Percentiles rank a stretch among this genome's conserved stretches.
Evolutionary conservation across 2,329 filamentous ascomycete genomes (phyloP).

Genomic region (Sporothrix brasiliensis): DNA sequence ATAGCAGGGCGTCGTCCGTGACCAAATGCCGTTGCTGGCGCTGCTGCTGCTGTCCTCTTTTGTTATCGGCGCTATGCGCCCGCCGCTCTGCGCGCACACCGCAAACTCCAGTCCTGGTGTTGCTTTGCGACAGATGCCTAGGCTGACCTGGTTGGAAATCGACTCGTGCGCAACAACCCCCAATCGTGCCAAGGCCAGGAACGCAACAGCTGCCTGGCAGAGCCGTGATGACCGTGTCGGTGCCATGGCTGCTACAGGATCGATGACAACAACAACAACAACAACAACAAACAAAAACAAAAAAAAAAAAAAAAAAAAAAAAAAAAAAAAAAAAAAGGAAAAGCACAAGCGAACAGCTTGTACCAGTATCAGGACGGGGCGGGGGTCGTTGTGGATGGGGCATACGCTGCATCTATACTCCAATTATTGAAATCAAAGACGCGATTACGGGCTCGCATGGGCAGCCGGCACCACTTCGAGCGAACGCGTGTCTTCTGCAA

Average conservation of each 20-base stretch:
- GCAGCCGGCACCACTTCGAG: slow-evolving; percentile 5
- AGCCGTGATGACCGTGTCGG: slow-evolving; percentile 15
- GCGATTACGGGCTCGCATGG: not conserved
- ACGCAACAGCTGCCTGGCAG: not conserved
- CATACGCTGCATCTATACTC: not conserved
- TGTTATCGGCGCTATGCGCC: not conserved
- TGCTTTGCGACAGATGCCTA: slow-evolving; percentile 32
- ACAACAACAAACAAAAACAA: no score
- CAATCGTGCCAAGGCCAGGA: not conserved
- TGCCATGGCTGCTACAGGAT: slow-evolving; percentile 24
- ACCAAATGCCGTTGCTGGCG: slow-evolving; percentile 37
- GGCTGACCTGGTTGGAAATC: slow-evolving; percentile 28
- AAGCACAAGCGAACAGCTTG: not conserved
- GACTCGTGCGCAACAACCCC: slow-evolving; percentile 25
- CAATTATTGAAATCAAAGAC: not conserved
- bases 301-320: no score
- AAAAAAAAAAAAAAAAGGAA: not conserved
- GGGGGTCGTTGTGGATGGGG: not conserved
- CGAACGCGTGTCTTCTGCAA: slow-evolving; percentile 11
- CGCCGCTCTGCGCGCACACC: slow-evolving; percentile 25
- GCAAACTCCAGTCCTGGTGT: slow-evolving; percentile 12
- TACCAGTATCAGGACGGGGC: not conserved
- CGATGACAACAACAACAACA: no score
- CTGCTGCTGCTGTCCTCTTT: not conserved
- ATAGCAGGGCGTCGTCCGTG: slow-evolving; percentile 40